phyloP scores from a whole-genome alignment of 169 alveolate species.

The Amoebophrya sp. region DNA sequence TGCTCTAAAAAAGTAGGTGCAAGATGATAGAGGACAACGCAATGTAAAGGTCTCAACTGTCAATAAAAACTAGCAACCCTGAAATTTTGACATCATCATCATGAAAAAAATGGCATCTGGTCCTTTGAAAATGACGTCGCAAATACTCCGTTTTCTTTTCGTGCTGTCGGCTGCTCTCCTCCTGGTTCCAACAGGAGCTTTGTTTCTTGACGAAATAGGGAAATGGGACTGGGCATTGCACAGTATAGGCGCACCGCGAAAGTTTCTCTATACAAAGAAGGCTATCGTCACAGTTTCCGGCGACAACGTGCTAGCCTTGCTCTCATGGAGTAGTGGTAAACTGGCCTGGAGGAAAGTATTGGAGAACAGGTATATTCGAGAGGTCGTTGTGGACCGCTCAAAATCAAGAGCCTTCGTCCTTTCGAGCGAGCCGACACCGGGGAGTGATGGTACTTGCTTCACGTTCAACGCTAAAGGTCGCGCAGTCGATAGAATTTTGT shows the following conservation, averaged over 20 bases:
- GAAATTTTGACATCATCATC: no score
- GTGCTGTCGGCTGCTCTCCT: not conserved
- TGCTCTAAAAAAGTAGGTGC: no score
- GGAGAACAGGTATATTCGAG: not conserved
- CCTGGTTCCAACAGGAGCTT: not conserved
- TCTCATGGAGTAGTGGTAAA: not conserved
- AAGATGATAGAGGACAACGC: no score
- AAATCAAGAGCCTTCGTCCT: not conserved
- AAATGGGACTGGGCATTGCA: not conserved
- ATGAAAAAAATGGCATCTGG: no score
- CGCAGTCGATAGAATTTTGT: no score
- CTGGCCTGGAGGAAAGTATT: not conserved
- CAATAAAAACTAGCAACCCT: no score
- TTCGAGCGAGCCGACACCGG: not conserved
- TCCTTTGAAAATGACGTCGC: not conserved
- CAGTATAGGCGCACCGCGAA: not conserved
- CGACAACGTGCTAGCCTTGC: not conserved
- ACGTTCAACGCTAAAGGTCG: not conserved
- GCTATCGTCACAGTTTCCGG: not conserved
- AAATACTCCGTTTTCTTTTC: not conserved
- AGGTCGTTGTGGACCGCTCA: not conserved
- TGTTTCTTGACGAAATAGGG: not conserved
- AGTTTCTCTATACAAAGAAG: not conserved
- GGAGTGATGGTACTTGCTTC: not conserved
- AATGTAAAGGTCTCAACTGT: no score